These are phyloP conservation scores for Tricholoma terreum DNA, from an alignment of 768 basidiomycete species.

Conservation along the genomic window DNA sequence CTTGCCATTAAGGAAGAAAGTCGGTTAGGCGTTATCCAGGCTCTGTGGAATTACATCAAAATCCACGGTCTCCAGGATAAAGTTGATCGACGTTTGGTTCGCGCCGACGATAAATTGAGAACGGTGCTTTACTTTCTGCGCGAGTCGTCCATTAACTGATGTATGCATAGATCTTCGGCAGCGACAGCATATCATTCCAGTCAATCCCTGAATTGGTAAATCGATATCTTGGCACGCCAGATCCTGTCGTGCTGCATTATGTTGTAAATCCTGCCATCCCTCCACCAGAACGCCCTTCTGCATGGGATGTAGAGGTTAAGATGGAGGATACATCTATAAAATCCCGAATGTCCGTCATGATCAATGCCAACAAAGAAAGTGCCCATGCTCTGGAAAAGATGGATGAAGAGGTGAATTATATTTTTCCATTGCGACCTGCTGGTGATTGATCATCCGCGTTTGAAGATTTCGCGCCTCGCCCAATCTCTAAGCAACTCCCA, in stretches of 20 bases:
- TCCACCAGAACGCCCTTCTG: constrained; percentile 67
- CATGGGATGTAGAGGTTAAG: constrained; percentile 88
- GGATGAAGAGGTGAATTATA: constrained; percentile 77
- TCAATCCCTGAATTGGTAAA: constrained; percentile 84
- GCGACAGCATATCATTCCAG: constrained; percentile 70
- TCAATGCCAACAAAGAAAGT: constrained; percentile 69
- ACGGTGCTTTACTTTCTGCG: constrained; percentile 39
- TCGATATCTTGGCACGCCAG: constrained; percentile 70
- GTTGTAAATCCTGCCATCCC: constrained; percentile 57
- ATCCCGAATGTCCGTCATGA: constrained; percentile 68
- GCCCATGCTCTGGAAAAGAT: constrained; percentile 63
- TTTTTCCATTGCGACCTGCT: background rate
- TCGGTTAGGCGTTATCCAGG: constrained; percentile 73
- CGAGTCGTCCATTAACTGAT: background rate
- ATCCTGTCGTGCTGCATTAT: constrained; percentile 81
- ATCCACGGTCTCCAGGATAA: constrained; percentile 80
- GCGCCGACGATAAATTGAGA: constrained; percentile 64
- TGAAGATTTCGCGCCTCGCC: constrained; percentile 49
- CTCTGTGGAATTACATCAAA: constrained; percentile 93
- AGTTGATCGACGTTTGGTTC: constrained; percentile 66
- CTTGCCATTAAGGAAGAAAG: constrained; percentile 85
- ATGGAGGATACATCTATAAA: constrained; percentile 78
- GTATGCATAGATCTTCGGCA: constrained; percentile 58
- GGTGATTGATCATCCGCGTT: background rate
- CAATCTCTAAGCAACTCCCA: constrained; percentile 87